Conservation (phyloP, 1,284 basidiomycete species). For the Cutaneotrichosporon cavernicola region DNA sequence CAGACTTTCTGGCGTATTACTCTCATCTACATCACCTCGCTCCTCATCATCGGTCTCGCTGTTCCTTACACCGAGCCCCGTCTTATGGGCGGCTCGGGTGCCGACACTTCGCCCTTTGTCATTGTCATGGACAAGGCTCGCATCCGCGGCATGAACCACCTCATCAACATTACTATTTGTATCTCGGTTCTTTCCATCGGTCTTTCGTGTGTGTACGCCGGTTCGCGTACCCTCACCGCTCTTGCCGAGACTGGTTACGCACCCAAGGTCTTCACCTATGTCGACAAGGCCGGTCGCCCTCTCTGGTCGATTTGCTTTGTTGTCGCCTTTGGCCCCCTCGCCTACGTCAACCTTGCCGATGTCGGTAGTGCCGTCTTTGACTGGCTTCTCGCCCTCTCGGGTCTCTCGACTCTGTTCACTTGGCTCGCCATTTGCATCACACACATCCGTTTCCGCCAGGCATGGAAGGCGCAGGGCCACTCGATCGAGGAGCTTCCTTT, state of each 20-base stretch:
- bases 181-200: slow-evolving; percentile 51
- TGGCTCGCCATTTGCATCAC: slow-evolving; percentile 45
- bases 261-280: slow-evolving; percentile 54
- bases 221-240: slow-evolving; percentile 49
- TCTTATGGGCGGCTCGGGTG: slow-evolving; percentile 49
- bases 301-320: slow-evolving; percentile 53
- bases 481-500: slow-evolving; percentile 56
- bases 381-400: slow-evolving; percentile 58
- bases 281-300: slow-evolving; percentile 59
- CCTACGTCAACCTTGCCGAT: slow-evolving; percentile 52
- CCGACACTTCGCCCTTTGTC: slow-evolving; percentile 58
- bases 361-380: slow-evolving; percentile 41
- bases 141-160: slow-evolving; percentile 54
- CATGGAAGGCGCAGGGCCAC: slow-evolving; percentile 52
- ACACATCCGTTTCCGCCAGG: slow-evolving; percentile 54
- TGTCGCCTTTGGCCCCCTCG: slow-evolving; percentile 50
- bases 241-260: slow-evolving; percentile 55
- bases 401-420: slow-evolving; percentile 59
- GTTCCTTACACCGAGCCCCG: slow-evolving; percentile 51
- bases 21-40: slow-evolving; percentile 57
- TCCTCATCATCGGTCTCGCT: slow-evolving; percentile 57
- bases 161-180: slow-evolving; percentile 57
- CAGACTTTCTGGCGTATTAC: slow-evolving; percentile 60
- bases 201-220: slow-evolving; percentile 51
- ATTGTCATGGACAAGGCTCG: slow-evolving; percentile 54